Percentiles rank a stretch among this genome's conserved stretches.
Conservation (phyloP, 176 grass and related monocot genomes). For the Juncus inflexus region DNA sequence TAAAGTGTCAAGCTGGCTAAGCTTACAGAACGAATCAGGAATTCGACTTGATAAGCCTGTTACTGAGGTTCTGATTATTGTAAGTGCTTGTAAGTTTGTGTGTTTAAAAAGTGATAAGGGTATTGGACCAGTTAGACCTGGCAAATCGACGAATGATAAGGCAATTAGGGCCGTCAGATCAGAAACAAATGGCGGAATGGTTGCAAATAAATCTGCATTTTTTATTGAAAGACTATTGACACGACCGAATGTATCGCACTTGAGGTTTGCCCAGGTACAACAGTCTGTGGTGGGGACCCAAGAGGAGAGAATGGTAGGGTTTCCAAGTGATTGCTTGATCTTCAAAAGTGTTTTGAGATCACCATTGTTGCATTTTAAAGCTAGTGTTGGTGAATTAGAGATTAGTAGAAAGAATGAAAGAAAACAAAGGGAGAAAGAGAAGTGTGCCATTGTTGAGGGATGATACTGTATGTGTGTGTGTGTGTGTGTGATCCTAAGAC, state of each 20-base stretch:
- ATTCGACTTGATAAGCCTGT: constrained; percentile 39
- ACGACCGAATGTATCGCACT: constrained; percentile 29
- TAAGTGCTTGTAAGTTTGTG: constrained; percentile 42
- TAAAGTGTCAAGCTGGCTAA: constrained; percentile 38
- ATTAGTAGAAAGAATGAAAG: neutral
- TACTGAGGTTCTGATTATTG: constrained; percentile 60
- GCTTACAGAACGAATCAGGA: constrained; percentile 28
- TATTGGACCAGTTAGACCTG: constrained; percentile 46
- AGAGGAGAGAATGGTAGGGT: constrained; percentile 40
- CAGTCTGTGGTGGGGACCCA: constrained; percentile 56
- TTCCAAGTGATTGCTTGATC: constrained; percentile 53
- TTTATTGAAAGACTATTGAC: constrained; percentile 35
- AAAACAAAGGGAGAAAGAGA: neutral
- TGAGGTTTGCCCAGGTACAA: constrained; percentile 47
- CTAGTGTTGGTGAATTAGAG: neutral
- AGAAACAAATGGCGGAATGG: constrained; percentile 43
- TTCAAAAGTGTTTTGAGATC: constrained; percentile 41
- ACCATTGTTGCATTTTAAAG: constrained; percentile 21
- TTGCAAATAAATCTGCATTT: constrained; percentile 21
- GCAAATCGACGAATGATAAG: constrained; percentile 42
- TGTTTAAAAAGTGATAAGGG: constrained; percentile 52
- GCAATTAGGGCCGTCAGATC: constrained; percentile 48
- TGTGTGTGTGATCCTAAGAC: no score
- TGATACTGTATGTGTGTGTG: no score
- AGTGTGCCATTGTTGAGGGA: neutral